These are phyloP conservation scores for Penicillium atrosanguineum DNA, from an alignment of 495 filamentous ascomycete genomes.

Conservation along the genomic window DNA sequence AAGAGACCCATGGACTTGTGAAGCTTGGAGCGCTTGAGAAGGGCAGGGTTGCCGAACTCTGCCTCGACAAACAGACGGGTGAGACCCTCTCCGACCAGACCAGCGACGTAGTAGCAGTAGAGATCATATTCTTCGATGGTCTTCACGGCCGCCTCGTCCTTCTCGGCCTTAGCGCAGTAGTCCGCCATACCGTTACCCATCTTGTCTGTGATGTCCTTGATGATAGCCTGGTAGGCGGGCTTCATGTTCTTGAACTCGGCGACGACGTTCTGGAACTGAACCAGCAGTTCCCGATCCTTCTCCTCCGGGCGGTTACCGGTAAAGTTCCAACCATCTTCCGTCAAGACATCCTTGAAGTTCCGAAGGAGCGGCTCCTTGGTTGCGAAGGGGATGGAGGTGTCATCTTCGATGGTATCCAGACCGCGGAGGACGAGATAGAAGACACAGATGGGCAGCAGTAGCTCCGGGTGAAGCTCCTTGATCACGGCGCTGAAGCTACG, in stretches of 20 bases:
- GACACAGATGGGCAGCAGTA: constrained; percentile 83
- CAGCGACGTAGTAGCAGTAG: constrained; percentile 98
- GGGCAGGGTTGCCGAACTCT: constrained; percentile 78
- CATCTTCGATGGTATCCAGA: constrained; percentile 96
- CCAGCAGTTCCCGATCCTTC: constrained; percentile 88
- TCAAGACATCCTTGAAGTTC: constrained; percentile 72
- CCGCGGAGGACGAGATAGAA: constrained; percentile 92
- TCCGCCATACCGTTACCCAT: constrained; percentile 99
- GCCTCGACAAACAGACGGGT: constrained; percentile 90
- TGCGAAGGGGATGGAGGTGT: constrained; percentile 82
- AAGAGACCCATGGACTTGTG: constrained; percentile 97
- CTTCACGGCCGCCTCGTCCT: constrained; percentile 73
- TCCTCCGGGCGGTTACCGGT: constrained; percentile 82
- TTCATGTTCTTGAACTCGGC: constrained; percentile 88
- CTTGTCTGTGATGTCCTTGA: constrained; percentile 89
- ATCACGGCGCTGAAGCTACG: constrained; percentile 94
- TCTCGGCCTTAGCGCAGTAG: constrained; percentile 77
- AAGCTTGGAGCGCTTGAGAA: constrained; percentile 73
- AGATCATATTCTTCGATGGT: constrained; percentile 86
- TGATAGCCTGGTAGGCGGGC: constrained; percentile 76
- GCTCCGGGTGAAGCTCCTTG: constrained; percentile 88
- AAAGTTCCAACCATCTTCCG: constrained; percentile 87
- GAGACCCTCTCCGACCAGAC: constrained; percentile 88
- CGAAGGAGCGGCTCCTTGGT: constrained; percentile 86
- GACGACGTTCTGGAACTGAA: constrained; percentile 85